Conservation (phyloP, 139 green algal genomes). For the Tetratostichococcus sp. region DNA sequence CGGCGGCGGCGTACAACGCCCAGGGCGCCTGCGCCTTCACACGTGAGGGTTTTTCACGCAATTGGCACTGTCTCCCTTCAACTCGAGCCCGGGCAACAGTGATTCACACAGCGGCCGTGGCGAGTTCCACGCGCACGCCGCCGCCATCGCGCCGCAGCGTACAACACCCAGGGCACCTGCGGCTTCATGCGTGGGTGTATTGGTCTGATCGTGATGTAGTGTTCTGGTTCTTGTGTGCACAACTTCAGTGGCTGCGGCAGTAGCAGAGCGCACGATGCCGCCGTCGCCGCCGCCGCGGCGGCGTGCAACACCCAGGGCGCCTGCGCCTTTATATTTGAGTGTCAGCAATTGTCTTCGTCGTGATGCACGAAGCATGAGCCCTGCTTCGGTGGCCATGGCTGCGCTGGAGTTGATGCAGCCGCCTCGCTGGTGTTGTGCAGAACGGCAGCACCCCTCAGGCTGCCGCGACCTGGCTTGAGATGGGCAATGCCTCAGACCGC, state of each 20-base stretch:
- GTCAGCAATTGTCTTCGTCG: no score
- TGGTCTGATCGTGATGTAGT: no score
- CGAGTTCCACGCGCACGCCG: slow-evolving; percentile 37
- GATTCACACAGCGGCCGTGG: slow-evolving; percentile 17
- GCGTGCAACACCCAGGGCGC: slow-evolving; percentile 41
- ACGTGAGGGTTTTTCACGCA: not conserved
- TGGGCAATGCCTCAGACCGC: no score
- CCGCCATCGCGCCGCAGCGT: slow-evolving; percentile 32
- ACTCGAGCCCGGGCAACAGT: no score
- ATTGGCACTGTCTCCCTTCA: no score
- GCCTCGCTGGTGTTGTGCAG: no score
- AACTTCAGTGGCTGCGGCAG: not conserved
- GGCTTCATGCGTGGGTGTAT: not conserved
- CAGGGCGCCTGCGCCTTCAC: slow-evolving; percentile 4
- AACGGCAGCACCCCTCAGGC: no score
- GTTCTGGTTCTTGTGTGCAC: not conserved
- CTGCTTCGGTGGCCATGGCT: no score
- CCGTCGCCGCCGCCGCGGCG: slow-evolving; percentile 32
- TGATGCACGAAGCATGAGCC: no score
- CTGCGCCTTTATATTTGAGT: not conserved
- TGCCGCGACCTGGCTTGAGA: no score
- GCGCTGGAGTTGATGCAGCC: no score
- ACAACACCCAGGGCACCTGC: slow-evolving; percentile 37
- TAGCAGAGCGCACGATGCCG: not conserved
- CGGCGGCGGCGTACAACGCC: slow-evolving; percentile 45